phyloP scores from a whole-genome alignment of 208 protist species.

The Leishmania aethiopica region DNA sequence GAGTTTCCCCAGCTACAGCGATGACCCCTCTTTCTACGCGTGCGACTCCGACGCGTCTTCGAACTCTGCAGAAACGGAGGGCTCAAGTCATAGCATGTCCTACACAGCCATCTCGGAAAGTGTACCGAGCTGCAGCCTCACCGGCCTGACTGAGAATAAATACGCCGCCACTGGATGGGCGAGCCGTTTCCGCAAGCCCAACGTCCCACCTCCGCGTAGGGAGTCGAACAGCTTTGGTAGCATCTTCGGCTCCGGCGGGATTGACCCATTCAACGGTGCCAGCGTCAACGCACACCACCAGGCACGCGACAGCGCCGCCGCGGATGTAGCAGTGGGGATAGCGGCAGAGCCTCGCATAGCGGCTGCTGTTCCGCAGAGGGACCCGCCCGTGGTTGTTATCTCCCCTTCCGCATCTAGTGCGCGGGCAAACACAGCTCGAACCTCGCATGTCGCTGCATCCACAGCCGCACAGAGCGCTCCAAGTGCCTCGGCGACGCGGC shows the following conservation, averaged over 20 bases:
- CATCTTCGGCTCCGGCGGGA: constrained; percentile 43
- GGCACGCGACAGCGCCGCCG: constrained; percentile 8
- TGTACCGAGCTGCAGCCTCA: constrained; percentile 76
- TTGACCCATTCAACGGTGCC: constrained; percentile 44
- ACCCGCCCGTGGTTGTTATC: not conserved
- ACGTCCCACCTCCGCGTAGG: constrained; percentile 11
- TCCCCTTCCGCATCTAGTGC: not conserved
- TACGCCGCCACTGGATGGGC: constrained; percentile 19
- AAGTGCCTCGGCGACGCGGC: not conserved
- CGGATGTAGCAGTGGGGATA: not conserved
- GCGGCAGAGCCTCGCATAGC: not conserved
- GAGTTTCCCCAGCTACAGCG: constrained; percentile 54
- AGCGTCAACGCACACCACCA: constrained; percentile 23
- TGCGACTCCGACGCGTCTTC: constrained; percentile 38
- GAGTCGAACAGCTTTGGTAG: constrained; percentile 44
- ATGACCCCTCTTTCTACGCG: constrained; percentile 42
- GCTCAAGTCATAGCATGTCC: constrained; percentile 36
- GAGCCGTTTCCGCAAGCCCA: constrained; percentile 23
- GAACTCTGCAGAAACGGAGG: constrained; percentile 24
- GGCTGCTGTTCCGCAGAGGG: constrained; percentile 5
- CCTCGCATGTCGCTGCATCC: not conserved
- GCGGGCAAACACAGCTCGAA: not conserved
- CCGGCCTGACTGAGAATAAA: constrained; percentile 43
- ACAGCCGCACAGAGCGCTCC: not conserved
- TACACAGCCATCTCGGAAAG: constrained; percentile 63